phyloP scores from a whole-genome alignment of 352 stramenopile genomes.

The Thalassiosira exigua region DNA sequence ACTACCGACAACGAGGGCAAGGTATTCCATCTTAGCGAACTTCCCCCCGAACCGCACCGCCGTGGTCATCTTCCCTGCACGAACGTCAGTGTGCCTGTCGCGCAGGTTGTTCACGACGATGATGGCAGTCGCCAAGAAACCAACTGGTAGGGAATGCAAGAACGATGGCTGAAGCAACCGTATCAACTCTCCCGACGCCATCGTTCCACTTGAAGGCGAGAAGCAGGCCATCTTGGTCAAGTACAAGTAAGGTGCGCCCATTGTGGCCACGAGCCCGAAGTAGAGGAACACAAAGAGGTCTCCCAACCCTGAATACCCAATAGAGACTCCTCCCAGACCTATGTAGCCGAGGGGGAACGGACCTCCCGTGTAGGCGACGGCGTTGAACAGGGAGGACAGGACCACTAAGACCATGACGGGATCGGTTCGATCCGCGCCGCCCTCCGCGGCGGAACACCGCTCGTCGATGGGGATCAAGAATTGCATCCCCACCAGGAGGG shows the following conservation, averaged over 20 bases:
- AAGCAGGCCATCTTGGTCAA: constrained; percentile 42
- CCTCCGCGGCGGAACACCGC: constrained; percentile 4
- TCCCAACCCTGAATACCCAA: constrained; percentile 83
- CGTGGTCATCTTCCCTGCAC: constrained; percentile 73
- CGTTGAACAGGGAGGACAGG: constrained; percentile 79
- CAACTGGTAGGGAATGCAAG: constrained; percentile 66
- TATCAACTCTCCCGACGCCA: not conserved
- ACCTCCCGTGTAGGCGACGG: constrained; percentile 80
- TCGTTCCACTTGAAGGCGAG: not conserved
- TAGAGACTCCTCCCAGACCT: constrained; percentile 70
- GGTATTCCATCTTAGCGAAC: constrained; percentile 75
- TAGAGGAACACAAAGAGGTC: constrained; percentile 86
- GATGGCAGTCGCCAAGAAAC: constrained; percentile 78
- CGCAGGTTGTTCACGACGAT: constrained; percentile 87
- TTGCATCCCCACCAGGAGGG: constrained; percentile 53
- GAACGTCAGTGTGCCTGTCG: constrained; percentile 80
- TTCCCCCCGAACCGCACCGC: constrained; percentile 80
- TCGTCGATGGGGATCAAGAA: constrained; percentile 36
- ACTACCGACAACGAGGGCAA: constrained; percentile 52
- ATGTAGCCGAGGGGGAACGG: constrained; percentile 84
- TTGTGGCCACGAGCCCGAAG: constrained; percentile 83
- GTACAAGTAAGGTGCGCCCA: constrained; percentile 73
- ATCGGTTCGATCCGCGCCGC: constrained; percentile 19
- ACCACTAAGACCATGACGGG: constrained; percentile 67
- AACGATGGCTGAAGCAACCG: constrained; percentile 36